Evolutionary conservation across 2,329 filamentous ascomycete species (phyloP).

Genomic region (Domatiomyces globalis): DNA sequence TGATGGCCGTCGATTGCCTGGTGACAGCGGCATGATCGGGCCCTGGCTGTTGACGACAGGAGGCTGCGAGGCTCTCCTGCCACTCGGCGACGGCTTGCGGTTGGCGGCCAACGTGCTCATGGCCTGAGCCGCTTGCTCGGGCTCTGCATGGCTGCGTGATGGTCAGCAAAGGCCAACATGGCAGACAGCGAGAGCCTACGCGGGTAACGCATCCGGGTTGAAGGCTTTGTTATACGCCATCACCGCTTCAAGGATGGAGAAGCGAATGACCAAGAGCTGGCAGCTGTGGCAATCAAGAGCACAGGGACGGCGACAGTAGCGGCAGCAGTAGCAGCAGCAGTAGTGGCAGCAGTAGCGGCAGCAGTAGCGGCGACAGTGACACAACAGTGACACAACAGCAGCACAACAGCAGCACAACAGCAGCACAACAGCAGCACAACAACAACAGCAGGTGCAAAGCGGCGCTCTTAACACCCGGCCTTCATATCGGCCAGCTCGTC

Average conservation of each 20-base stretch:
- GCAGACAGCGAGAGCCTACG: slow-evolving; percentile 41
- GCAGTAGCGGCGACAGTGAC: too few relatives aligned
- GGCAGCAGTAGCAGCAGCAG: too few relatives aligned
- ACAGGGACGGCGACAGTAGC: too few relatives aligned
- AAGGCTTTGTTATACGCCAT: slow-evolving; percentile 94
- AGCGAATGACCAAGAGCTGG: too few relatives aligned
- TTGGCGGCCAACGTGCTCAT: slow-evolving; percentile 18
- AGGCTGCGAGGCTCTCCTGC: background rate
- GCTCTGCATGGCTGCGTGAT: slow-evolving; percentile 53
- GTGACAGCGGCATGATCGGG: too few relatives aligned
- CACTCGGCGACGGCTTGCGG: background rate
- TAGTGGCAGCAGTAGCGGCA: too few relatives aligned
- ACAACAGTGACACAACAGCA: too few relatives aligned
- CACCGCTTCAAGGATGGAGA: too few relatives aligned
- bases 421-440: too few relatives aligned
- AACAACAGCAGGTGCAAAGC: background rate
- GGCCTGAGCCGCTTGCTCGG: slow-evolving; percentile 43
- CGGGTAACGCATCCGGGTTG: slow-evolving; percentile 88
- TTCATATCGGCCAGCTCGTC: background rate
- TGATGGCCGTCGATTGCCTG: slow-evolving; percentile 2
- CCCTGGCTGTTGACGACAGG: too few relatives aligned
- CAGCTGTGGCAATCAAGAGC: too few relatives aligned
- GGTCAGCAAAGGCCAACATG: slow-evolving; percentile 13
- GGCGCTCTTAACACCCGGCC: background rate
- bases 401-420: too few relatives aligned